Conservation (phyloP, 2,329 filamentous ascomycete species). For the Botrytis pseudocinerea region DNA sequence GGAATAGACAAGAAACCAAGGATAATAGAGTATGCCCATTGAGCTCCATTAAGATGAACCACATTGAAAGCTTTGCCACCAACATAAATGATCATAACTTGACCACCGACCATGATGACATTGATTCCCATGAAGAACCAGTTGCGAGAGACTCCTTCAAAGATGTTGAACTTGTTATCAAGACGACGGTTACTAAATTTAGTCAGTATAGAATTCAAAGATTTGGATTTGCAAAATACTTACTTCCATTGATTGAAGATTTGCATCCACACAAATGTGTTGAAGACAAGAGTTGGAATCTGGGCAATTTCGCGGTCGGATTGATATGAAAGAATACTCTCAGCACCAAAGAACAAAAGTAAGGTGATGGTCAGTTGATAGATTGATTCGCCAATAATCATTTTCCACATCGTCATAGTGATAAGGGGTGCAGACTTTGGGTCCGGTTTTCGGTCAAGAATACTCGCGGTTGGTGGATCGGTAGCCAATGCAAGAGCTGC, state of each 20-base stretch:
- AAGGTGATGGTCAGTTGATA: conserved; percentile 83
- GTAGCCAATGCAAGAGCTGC: conserved; percentile 75
- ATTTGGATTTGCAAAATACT: conserved; percentile 44
- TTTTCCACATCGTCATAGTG: conserved; percentile 96
- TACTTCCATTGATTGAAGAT: conserved; percentile 98
- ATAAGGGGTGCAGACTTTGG: conserved; percentile 75
- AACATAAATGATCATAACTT: conserved; percentile 86
- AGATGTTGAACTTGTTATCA: conserved; percentile 94
- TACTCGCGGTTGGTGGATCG: conserved; percentile 67
- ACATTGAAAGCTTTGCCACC: conserved; percentile 75
- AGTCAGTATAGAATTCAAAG: conserved; percentile 30
- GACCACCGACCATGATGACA: conserved; percentile 81
- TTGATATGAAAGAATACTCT: conserved; percentile 59
- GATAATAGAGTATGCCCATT: conserved; percentile 87
- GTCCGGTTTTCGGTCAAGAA: conserved; percentile 72
- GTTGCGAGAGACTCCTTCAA: conserved; percentile 83
- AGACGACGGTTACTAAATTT: conserved; percentile 74
- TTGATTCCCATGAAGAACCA: conserved; percentile 89
- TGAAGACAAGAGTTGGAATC: conserved; percentile 85
- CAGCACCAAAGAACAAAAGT: conserved; percentile 75
- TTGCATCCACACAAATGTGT: conserved; percentile 99
- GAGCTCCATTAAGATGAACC: conserved; percentile 61
- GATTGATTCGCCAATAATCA: conserved; percentile 91
- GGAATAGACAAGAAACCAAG: conserved; percentile 84
- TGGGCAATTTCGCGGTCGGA: conserved; percentile 49